These are phyloP conservation scores for Kwoniella europaea DNA, from an alignment of 768 basidiomycete species.

Conservation along the genomic window DNA sequence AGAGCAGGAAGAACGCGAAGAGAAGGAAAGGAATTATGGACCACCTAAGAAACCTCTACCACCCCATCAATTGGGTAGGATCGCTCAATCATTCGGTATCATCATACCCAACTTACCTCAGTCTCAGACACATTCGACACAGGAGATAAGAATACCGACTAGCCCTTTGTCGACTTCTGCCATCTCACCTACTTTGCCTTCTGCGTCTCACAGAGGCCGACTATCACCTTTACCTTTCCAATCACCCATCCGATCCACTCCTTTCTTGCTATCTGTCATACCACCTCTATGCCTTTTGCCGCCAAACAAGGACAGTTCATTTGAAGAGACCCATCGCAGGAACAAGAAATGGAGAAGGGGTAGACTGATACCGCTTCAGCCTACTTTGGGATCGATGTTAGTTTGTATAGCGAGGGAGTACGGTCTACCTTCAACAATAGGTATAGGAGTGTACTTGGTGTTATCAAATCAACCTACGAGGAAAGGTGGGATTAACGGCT, in stretches of 20 bases:
- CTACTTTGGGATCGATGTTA: slow-evolving; percentile 81
- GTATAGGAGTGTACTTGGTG: slow-evolving; percentile 81
- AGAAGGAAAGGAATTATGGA: slow-evolving; percentile 31
- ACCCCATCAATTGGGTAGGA: slow-evolving; percentile 47
- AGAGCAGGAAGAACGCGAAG: slow-evolving; percentile 2
- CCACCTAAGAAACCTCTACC: slow-evolving; percentile 45
- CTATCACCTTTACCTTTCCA: slow-evolving; percentile 14
- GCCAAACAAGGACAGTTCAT: slow-evolving; percentile 1
- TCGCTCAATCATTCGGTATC: slow-evolving; percentile 54
- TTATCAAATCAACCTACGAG: slow-evolving; percentile 53
- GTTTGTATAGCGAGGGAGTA: slow-evolving; percentile 91
- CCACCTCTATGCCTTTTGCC: slow-evolving; percentile 42
- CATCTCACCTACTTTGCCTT: slow-evolving; percentile 5
- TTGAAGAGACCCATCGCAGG: slow-evolving; percentile 24
- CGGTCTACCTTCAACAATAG: slow-evolving; percentile 81
- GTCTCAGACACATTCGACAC: slow-evolving; percentile 11
- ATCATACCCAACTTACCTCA: slow-evolving; percentile 48
- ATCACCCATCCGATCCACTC: slow-evolving; percentile 23
- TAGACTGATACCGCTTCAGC: slow-evolving; percentile 80
- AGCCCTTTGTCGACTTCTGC: slow-evolving; percentile 17
- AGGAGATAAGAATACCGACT: slow-evolving; percentile 1
- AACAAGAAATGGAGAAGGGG: slow-evolving; percentile 67
- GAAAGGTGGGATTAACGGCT: slow-evolving; percentile 58
- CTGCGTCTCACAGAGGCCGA: slow-evolving; percentile 1
- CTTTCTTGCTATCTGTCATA: slow-evolving; percentile 47